phyloP scores from a whole-genome alignment of 78 protist species.

The Anaeramoeba ignava region DNA sequence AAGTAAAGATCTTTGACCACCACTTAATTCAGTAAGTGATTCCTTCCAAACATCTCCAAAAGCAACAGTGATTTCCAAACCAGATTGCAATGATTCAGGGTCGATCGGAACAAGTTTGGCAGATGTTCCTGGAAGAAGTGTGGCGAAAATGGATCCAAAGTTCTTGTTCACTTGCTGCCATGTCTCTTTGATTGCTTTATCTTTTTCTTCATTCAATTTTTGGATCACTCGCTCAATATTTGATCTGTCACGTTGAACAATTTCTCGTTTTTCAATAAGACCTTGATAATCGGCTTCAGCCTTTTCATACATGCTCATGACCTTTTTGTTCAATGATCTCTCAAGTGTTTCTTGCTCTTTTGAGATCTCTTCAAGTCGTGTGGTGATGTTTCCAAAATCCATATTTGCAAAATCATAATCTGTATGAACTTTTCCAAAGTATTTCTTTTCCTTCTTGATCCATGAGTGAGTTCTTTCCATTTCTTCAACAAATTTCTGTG shows the following conservation, averaged over 20 bases:
- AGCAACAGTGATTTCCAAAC: slow-evolving; percentile 68
- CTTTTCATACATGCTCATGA: not conserved
- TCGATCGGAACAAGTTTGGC: slow-evolving; percentile 52
- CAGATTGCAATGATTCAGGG: slow-evolving; percentile 15
- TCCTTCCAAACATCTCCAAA: slow-evolving; percentile 93
- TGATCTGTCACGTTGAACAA: not conserved
- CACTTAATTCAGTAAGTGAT: slow-evolving; percentile 83
- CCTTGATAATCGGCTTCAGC: not conserved
- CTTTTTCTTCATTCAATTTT: not conserved
- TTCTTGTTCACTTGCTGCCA: slow-evolving; percentile 19
- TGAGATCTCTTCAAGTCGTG: not conserved
- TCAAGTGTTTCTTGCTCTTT: slow-evolving; percentile 2
- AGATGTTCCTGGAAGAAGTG: slow-evolving; percentile 80
- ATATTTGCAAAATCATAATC: not conserved
- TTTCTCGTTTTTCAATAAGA: not conserved
- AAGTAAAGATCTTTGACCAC: slow-evolving; percentile 92
- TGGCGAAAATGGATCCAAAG: slow-evolving; percentile 78
- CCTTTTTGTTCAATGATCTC: slow-evolving; percentile 3
- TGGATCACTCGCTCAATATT: not conserved
- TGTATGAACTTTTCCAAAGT: not conserved
- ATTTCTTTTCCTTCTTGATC: slow-evolving; percentile 7
- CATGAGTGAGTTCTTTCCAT: not conserved
- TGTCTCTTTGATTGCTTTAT: not conserved
- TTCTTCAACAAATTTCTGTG: not conserved
- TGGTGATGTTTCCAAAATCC: not conserved